A percentile compares a stretch with the other conserved stretches of the same genome.
Evolutionary conservation across 1,139 yeast genomes (phyloP).

Genomic region (Diutina mesorugosa): DNA sequence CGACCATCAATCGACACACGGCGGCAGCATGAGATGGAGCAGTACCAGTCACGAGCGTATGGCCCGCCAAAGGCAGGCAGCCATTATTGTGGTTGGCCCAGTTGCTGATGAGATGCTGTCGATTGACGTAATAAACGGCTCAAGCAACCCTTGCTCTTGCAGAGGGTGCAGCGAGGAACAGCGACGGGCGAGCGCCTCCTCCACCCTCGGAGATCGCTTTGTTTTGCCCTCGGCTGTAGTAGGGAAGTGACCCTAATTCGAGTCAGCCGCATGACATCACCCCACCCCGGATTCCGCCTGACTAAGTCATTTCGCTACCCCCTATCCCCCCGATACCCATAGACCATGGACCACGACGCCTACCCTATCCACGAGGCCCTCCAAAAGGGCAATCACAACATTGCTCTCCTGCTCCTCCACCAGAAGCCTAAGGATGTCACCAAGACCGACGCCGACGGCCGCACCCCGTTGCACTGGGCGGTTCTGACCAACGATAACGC

Average conservation of each 20-base stretch:
- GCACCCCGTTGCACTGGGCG: constrained; percentile 90
- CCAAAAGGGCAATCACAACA: constrained; percentile 36
- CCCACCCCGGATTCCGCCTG: not conserved
- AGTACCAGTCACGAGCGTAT: not conserved
- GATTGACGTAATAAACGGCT: not conserved
- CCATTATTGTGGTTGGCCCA: not conserved
- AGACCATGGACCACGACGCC: not conserved
- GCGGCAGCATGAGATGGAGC: too few species aligned
- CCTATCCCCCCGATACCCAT: not conserved
- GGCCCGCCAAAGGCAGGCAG: not conserved
- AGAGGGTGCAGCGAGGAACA: not conserved
- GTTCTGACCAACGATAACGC: constrained; percentile 48
- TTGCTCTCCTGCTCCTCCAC: constrained; percentile 34
- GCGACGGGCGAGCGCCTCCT: not conserved
- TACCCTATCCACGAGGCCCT: constrained; percentile 38
- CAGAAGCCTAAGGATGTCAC: constrained; percentile 34
- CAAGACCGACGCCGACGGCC: constrained; percentile 53
- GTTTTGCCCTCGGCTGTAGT: not conserved
- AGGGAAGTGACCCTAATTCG: not conserved
- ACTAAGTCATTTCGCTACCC: not conserved
- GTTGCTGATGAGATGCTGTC: not conserved
- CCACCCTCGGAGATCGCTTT: not conserved
- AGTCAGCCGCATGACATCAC: not conserved
- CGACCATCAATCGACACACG: too few species aligned
- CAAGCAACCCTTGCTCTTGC: constrained; percentile 1